phyloP scores from a whole-genome alignment of 768 basidiomycete genomes.

The Hypsizygus marmoreus region DNA sequence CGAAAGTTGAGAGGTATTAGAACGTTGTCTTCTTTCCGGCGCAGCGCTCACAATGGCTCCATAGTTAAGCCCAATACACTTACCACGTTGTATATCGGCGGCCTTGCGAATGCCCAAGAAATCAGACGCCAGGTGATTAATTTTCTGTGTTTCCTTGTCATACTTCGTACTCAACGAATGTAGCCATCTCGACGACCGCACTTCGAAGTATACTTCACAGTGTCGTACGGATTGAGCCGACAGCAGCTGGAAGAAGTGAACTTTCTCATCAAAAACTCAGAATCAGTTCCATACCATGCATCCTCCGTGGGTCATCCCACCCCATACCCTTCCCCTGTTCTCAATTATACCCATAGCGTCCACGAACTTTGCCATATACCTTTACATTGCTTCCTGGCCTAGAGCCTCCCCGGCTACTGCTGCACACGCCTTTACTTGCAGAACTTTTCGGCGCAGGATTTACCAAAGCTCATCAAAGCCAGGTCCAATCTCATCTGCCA shows the following conservation, averaged over 20 bases:
- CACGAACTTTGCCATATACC: conserved; percentile 50
- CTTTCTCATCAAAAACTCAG: conserved; percentile 56
- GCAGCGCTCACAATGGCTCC: neutral
- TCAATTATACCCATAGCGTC: conserved; percentile 17
- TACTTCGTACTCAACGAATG: neutral
- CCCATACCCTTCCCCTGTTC: neutral
- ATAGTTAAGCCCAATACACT: conserved; percentile 69
- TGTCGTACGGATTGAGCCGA: conserved; percentile 73
- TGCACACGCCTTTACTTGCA: conserved; percentile 63
- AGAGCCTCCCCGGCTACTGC: conserved; percentile 52
- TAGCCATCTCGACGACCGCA: conserved; percentile 53
- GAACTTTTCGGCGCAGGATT: conserved; percentile 86
- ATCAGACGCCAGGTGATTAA: conserved; percentile 40
- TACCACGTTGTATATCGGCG: conserved; percentile 83
- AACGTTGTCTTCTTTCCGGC: conserved; percentile 10
- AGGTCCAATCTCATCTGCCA: conserved; percentile 37
- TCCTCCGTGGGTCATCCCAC: conserved; percentile 20
- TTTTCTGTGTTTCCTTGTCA: neutral
- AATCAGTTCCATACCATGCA: conserved; percentile 33
- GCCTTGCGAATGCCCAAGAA: conserved; percentile 50
- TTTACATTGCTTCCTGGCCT: conserved; percentile 52
- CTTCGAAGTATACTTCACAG: conserved; percentile 74
- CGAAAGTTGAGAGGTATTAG: conserved; percentile 78
- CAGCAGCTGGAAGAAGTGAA: conserved; percentile 73
- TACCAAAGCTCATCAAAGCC: conserved; percentile 60